Evolutionary conservation across 1,139 yeast genomes (phyloP), one percentile per base, ranked within the genome.

Genomic region (Eremothecium cymbalariae): DNA sequence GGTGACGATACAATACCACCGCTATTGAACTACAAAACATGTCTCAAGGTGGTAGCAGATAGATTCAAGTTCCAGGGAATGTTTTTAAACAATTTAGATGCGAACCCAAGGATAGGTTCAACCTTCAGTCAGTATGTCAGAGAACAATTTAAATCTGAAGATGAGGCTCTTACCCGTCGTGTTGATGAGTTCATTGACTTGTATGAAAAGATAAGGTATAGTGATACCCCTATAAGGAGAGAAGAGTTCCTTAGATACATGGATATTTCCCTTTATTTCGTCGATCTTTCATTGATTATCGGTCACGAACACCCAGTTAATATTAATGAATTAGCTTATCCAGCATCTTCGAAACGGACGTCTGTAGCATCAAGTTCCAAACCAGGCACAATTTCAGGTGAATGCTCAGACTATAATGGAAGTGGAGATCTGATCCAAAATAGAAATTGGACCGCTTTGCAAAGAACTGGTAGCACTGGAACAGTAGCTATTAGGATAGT

Each of bases 141-240:
- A 20, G 34, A 41, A 12, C 46, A 48, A 24, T 54, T 48, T 26
- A 43, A 46, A 25, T 28, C 35, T 3, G 40, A 43, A 8, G 40
- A 39, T 17, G 36, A 38, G 1, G 39, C 45, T 21, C 32, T 34
- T 8, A 14, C 23, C n/a, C 38, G 46, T 17, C 37, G 42, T 18
- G 34, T 47, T 24, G 44, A 48, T 20, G 56, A 60, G 30, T 71
- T 78, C 43, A 60, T 78, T 8, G 62, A 60, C 1, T 56, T 73
- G n/a, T 86, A 85, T 57, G 95, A 86, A 45, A 64, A 64, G 32
- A 67, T 80, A 23, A 64, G 86, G 41, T 88, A 76, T 55, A 73
- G 93, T 1, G 81, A 81, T 1, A 58, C 67, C 16, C 67, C 77
- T 13, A 73, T 85, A 9, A 58, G 68, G 1, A 78, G 80, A 42